Evolutionary conservation across 2,329 filamentous ascomycete species (phyloP), one percentile per base, ranked within the genome.

Genomic region (Botrytis galanthina): DNA sequence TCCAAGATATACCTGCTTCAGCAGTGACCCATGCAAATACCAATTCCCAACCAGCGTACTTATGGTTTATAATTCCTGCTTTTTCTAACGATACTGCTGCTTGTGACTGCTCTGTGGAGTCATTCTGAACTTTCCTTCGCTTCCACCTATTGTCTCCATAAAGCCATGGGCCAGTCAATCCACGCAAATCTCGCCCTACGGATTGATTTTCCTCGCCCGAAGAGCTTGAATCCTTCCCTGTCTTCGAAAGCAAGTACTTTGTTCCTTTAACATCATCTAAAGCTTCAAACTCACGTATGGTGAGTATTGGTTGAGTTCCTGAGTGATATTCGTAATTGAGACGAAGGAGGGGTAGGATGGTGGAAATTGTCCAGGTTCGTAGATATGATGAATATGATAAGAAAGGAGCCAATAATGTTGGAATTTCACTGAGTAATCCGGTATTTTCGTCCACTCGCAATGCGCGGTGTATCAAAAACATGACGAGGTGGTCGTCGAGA

Each of bases 101-200:
- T 29, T 76, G 76, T 57, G 74, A 46, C 39, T 73, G 66, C 39
- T 73, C 64, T 26, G 61, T 60, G 12, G 78, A 75, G 37, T 57
- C 73, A 35, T 68, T 70, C 60, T 79, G 78, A n/a, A 83, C 73
- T 71, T 81, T 84, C 70, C 80, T 82, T 75, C 82, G 80, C 74
- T 86, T 87, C 84, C 91, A 90, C 71, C 90, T 87, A 32, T 82
- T 85, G 69, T 89, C 85, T 63, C 89, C 89, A 78, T 92, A 90
- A 67, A 94, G 84, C 92, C 92, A 95, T 3, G 93, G 92, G 0
- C 90, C 90, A 68, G 95, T 83, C 54, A 95, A 80, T 0, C 90
- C 88, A 75, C 88, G 88, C 72, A 95, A 79, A 79, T 94, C 92
- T 73, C 91, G 87, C 1, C 88, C 89, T 66, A 91, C 80, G 54